Percentiles rank a stretch among this genome's conserved stretches.
phyloP scores from a whole-genome alignment of 345 rosid genomes.

The Cochlearia excelsa region DNA sequence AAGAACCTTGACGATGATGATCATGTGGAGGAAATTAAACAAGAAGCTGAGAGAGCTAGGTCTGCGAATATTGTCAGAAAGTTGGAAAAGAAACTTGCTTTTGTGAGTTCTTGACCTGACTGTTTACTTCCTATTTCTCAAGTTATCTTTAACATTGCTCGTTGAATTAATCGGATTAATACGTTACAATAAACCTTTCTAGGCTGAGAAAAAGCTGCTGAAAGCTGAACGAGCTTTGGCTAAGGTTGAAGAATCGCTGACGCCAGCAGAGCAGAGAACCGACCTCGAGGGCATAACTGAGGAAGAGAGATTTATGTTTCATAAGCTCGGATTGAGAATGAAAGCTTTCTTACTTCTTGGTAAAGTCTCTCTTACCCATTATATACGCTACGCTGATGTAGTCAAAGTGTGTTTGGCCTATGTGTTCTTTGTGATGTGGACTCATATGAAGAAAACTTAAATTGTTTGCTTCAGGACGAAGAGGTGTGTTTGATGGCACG shows the following conservation, averaged over 20 bases:
- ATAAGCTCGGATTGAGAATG: slow-evolving; percentile 92
- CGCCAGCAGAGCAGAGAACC: slow-evolving; percentile 65
- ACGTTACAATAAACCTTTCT: slow-evolving; percentile 19
- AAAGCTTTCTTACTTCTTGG: slow-evolving; percentile 94
- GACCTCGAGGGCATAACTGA: slow-evolving; percentile 78
- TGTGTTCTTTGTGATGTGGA: slow-evolving; percentile 14
- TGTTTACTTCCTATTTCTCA: slow-evolving; percentile 14
- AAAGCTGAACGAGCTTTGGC: slow-evolving; percentile 71
- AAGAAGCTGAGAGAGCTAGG: slow-evolving; percentile 65
- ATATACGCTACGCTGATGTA: slow-evolving; percentile 2
- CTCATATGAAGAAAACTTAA: slow-evolving; percentile 22
- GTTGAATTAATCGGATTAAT: neutral
- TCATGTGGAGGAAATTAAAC: slow-evolving; percentile 52
- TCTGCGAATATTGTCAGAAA: slow-evolving; percentile 61
- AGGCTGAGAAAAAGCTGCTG: slow-evolving; percentile 71
- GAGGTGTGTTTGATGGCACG: slow-evolving; percentile 94
- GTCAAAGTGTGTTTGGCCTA: slow-evolving; percentile 2
- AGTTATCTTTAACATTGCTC: neutral
- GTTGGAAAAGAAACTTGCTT: slow-evolving; percentile 69
- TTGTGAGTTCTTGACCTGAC: slow-evolving; percentile 51
- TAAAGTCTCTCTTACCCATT: slow-evolving; percentile 30
- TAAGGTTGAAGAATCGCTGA: slow-evolving; percentile 73
- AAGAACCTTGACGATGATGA: slow-evolving; percentile 52
- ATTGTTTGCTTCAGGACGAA: slow-evolving; percentile 61
- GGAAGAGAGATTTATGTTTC: slow-evolving; percentile 97